Evolutionary conservation across 805 yeast genomes (phyloP).

Genomic region (Spathaspora hagerdaliae): DNA sequence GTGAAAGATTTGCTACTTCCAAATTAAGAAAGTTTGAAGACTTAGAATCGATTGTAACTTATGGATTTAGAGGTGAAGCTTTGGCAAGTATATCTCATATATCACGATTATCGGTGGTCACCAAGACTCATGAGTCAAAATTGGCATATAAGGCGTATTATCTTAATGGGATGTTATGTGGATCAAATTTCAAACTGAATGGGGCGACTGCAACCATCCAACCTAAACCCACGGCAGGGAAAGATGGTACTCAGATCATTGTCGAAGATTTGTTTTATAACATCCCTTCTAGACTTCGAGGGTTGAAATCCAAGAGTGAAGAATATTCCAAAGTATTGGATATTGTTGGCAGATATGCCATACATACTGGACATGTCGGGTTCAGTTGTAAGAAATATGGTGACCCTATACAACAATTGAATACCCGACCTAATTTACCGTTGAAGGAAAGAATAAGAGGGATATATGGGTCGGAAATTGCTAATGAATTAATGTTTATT

Average conservation of each 20-base stretch:
- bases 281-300: slow-evolving; percentile 69
- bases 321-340: slow-evolving; percentile 78
- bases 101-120: slow-evolving; percentile 72
- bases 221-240: slow-evolving; percentile 81
- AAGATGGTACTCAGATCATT: slow-evolving; percentile 74
- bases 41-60: slow-evolving; percentile 63
- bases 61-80: slow-evolving; percentile 97
- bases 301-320: slow-evolving; percentile 63
- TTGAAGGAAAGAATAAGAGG: slow-evolving; percentile 67
- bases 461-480: slow-evolving; percentile 67
- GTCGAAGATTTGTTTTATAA: slow-evolving; percentile 92
- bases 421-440: slow-evolving; percentile 47
- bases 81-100: slow-evolving; percentile 91
- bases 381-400: slow-evolving; percentile 79
- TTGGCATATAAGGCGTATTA: slow-evolving; percentile 75
- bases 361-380: slow-evolving; percentile 67
- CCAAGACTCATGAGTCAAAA: slow-evolving; percentile 56
- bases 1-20: slow-evolving; percentile 91
- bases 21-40: slow-evolving; percentile 76
- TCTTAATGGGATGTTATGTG: slow-evolving; percentile 57
- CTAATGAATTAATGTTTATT: slow-evolving; percentile 57
- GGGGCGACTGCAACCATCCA: slow-evolving; percentile 32
- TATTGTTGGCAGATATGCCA: slow-evolving; percentile 77
- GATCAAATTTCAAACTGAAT: slow-evolving; percentile 33
- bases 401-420: slow-evolving; percentile 64